Evolutionary conservation across 2,329 filamentous ascomycete genomes (phyloP).

Genomic region (Thelonectria discophora): DNA sequence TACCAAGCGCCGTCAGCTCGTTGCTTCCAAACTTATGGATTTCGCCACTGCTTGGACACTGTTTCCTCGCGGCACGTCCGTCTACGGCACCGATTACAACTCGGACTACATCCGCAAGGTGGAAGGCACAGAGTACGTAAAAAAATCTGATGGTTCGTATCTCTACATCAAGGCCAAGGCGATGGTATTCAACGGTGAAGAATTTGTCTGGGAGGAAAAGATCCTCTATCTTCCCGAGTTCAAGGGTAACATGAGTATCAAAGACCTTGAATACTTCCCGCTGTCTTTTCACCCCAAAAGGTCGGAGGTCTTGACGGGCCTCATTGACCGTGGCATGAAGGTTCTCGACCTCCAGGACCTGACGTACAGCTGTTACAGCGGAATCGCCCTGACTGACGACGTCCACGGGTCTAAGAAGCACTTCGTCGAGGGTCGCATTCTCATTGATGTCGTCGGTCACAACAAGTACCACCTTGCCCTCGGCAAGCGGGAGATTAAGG

Average conservation of each 20-base stretch:
- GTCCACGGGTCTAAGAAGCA: slow-evolving; percentile 38
- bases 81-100: slow-evolving; percentile 52
- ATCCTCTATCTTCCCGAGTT: slow-evolving; percentile 46
- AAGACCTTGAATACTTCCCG: slow-evolving; percentile 51
- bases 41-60: slow-evolving; percentile 56
- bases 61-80: slow-evolving; percentile 51
- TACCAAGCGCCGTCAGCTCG: slow-evolving; percentile 48
- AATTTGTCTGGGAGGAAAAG: slow-evolving; percentile 52
- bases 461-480: slow-evolving; percentile 52
- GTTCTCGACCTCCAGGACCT: slow-evolving; percentile 55
- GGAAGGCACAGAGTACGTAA: slow-evolving; percentile 45
- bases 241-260: slow-evolving; percentile 52
- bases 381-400: slow-evolving; percentile 47
- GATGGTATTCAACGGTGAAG: slow-evolving; percentile 52
- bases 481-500: slow-evolving; percentile 48
- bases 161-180: slow-evolving; percentile 46
- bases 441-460: slow-evolving; percentile 54
- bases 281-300: slow-evolving; percentile 46
- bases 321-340: slow-evolving; percentile 49
- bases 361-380: slow-evolving; percentile 53
- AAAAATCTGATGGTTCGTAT: slow-evolving; percentile 6
- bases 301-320: slow-evolving; percentile 41
- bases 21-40: slow-evolving; percentile 50
- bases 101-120: slow-evolving; percentile 54
- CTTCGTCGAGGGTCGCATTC: slow-evolving; percentile 52